These are phyloP conservation scores for Paradendryphiella salina DNA, from an alignment of 2,329 filamentous ascomycete genomes.

Conservation along the genomic window DNA sequence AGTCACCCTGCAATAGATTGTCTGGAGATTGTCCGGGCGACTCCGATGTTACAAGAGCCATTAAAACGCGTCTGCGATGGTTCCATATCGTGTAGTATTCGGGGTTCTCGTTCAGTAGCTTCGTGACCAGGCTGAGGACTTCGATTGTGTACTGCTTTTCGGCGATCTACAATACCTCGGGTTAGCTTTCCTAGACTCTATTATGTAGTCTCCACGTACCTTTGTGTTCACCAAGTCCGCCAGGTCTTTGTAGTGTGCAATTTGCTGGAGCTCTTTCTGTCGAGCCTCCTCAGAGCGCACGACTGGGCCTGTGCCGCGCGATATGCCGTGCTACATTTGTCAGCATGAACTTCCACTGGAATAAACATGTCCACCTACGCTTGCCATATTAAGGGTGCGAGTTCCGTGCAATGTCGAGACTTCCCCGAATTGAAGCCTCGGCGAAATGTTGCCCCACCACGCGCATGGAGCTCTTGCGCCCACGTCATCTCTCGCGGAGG, in stretches of 20 bases:
- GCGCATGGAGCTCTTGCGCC: slow-evolving; percentile 30
- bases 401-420: slow-evolving; percentile 12
- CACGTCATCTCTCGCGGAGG: slow-evolving; percentile 23
- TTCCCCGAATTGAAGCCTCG: slow-evolving; percentile 25
- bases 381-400: slow-evolving; percentile 43
- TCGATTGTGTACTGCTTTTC: slow-evolving; percentile 56
- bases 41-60: slow-evolving; percentile 58
- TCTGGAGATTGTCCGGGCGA: slow-evolving; percentile 40
- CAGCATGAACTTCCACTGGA: slow-evolving; percentile 11
- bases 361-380: slow-evolving; percentile 36
- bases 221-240: slow-evolving; percentile 69
- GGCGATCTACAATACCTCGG: slow-evolving; percentile 41
- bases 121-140: slow-evolving; percentile 70
- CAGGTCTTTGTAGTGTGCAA: slow-evolving; percentile 72
- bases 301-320: slow-evolving; percentile 61
- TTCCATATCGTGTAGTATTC: slow-evolving; percentile 95
- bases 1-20: slow-evolving; percentile 69
- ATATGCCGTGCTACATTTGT: slow-evolving; percentile 75
- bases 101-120: slow-evolving; percentile 74
- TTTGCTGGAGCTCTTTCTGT: slow-evolving; percentile 72
- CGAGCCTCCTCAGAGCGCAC: slow-evolving; percentile 69
- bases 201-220: slow-evolving; percentile 49
- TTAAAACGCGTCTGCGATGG: slow-evolving; percentile 73
- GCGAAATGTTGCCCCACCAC: slow-evolving; percentile 36
- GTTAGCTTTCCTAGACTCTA: background rate